These are phyloP conservation scores for Nitzschia sp. DNA, from an alignment of 108 stramenopile genomes.

Conservation along the genomic window DNA sequence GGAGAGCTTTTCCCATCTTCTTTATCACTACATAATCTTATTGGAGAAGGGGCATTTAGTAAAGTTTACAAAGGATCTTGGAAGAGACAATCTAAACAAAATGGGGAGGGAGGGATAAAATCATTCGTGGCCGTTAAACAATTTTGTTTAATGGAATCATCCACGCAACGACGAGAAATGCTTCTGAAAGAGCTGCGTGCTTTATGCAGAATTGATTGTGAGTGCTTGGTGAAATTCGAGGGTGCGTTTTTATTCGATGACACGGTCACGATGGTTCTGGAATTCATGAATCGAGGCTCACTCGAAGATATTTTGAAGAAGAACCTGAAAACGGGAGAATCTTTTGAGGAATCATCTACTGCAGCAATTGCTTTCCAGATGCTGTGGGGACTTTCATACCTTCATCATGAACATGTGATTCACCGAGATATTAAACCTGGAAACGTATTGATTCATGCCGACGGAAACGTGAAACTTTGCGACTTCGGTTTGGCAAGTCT, in stretches of 20 bases:
- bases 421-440: constrained; percentile 94
- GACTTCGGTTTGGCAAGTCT: constrained; percentile 89
- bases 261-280: constrained; percentile 67
- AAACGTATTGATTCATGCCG: constrained; percentile 73
- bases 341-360: constrained; percentile 20
- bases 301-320: constrained; percentile 37
- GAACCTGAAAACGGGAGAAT: not conserved
- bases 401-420: constrained; percentile 81
- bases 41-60: constrained; percentile 74
- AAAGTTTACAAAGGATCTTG: constrained; percentile 54
- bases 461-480: constrained; percentile 85
- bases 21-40: constrained; percentile 34
- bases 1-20: constrained; percentile 33
- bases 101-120: not conserved
- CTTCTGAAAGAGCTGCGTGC: constrained; percentile 66
- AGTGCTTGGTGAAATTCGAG: constrained; percentile 66
- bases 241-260: constrained; percentile 73
- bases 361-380: constrained; percentile 81
- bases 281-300: constrained; percentile 84
- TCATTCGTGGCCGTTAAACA: constrained; percentile 44
- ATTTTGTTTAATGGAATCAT: constrained; percentile 36
- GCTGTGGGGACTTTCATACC: constrained; percentile 80
- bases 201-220: constrained; percentile 55
- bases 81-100: constrained; percentile 7
- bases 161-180: constrained; percentile 50